Evolutionary conservation across 78 protist species (phyloP).

Genomic region (Speleostelium caveatum): DNA sequence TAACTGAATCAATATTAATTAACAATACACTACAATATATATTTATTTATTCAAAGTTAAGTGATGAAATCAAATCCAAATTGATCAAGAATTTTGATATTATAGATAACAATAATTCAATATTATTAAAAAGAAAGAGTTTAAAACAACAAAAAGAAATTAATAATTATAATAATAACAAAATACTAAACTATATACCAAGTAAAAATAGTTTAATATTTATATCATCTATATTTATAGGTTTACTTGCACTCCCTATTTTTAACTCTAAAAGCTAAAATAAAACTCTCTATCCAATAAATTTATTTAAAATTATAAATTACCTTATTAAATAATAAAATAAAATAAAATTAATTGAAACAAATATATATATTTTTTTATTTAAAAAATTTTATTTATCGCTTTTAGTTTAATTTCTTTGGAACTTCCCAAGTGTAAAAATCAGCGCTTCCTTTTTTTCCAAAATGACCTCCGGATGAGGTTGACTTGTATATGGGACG

Average conservation of each 20-base stretch:
- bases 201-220: not conserved
- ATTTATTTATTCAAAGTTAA: not conserved
- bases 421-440: slow-evolving; percentile 98
- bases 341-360: too few relatives aligned
- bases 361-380: too few relatives aligned
- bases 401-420: slow-evolving; percentile 87
- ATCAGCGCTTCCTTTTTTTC: slow-evolving; percentile 88
- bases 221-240: not conserved
- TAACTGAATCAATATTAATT: not conserved
- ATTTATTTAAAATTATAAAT: too few relatives aligned
- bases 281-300: too few relatives aligned
- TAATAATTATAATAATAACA: not conserved
- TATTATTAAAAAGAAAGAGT: not conserved
- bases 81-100: not conserved
- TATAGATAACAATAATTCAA: not conserved
- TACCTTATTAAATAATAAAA: too few relatives aligned
- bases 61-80: not conserved
- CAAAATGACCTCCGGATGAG: slow-evolving; percentile 99
- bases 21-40: not conserved
- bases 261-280: not conserved
- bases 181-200: not conserved
- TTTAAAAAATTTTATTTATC: too few relatives aligned
- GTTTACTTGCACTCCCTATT: not conserved
- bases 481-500: slow-evolving; percentile 92
- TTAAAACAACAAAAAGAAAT: not conserved